These are phyloP conservation scores for Psilocybe azurescens DNA, from an alignment of 768 basidiomycete genomes.

Conservation along the genomic window DNA sequence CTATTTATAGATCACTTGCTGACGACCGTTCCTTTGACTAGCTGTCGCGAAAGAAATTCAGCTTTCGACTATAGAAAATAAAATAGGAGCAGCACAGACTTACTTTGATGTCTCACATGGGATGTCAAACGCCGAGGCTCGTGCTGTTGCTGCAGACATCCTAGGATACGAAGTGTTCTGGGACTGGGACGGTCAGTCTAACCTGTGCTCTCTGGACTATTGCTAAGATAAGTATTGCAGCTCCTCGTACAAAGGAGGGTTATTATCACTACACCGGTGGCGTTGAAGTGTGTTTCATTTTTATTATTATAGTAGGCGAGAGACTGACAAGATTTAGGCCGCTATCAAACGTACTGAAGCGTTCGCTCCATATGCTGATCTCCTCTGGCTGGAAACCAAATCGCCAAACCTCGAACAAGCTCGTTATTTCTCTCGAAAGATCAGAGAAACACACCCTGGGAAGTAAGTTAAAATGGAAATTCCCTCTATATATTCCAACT, in stretches of 20 bases:
- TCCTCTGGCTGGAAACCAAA: slow-evolving; percentile 94
- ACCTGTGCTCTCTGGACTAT: neutral
- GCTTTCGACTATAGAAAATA: slow-evolving; percentile 52
- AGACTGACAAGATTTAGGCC: slow-evolving; percentile 41
- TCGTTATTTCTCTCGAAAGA: slow-evolving; percentile 74
- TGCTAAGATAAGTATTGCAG: slow-evolving; percentile 39
- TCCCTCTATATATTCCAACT: neutral
- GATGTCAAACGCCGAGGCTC: slow-evolving; percentile 76
- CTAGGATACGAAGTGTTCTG: slow-evolving; percentile 76
- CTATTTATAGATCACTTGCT: neutral
- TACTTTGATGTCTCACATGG: slow-evolving; percentile 64
- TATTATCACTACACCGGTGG: slow-evolving; percentile 90
- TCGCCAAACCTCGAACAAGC: slow-evolving; percentile 85
- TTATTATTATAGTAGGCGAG: neutral
- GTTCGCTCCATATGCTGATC: slow-evolving; percentile 87
- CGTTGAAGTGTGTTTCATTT: slow-evolving; percentile 51
- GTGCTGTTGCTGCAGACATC: slow-evolving; percentile 75
- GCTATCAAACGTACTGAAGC: slow-evolving; percentile 82
- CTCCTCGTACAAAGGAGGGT: slow-evolving; percentile 88
- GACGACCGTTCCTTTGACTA: slow-evolving; percentile 26
- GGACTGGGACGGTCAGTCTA: slow-evolving; percentile 83
- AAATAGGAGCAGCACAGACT: slow-evolving; percentile 57
- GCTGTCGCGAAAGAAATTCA: slow-evolving; percentile 66
- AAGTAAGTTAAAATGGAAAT: slow-evolving; percentile 52
- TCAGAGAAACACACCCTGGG: slow-evolving; percentile 72